Conservation (phyloP, 2,329 filamentous ascomycete genomes). For the Leptodontidium sp. region DNA sequence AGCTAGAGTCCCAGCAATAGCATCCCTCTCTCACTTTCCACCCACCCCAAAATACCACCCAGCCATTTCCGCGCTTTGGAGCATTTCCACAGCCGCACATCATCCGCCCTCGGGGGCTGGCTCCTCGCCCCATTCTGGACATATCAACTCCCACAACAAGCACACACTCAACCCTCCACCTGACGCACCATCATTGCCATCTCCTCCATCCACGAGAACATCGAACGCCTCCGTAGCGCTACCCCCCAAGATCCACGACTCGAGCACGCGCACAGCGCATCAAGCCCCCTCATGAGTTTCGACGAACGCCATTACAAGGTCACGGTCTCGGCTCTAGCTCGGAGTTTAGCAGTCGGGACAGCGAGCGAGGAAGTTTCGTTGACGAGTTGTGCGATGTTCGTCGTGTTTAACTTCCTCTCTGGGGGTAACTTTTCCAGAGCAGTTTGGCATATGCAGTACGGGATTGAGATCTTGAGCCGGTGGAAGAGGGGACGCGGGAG, state of each 20-base stretch:
- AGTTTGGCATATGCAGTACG: conserved; percentile 48
- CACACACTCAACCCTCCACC: conserved; percentile 55
- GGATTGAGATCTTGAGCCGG: conserved; percentile 43
- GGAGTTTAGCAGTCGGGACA: conserved; percentile 42
- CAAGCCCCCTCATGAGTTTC: conserved; percentile 26
- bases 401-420: conserved; percentile 61
- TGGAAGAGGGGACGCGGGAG: conserved; percentile 22
- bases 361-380: conserved; percentile 49
- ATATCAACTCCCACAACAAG: conserved; percentile 55
- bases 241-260: conserved; percentile 22
- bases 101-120: conserved; percentile 53
- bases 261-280: conserved; percentile 41
- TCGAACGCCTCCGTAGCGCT: conserved; percentile 19
- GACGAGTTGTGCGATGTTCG: conserved; percentile 59
- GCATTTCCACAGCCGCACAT: conserved; percentile 52
- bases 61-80: conserved; percentile 34
- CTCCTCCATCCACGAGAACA: conserved; percentile 52
- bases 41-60: neutral
- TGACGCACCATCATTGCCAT: conserved; percentile 60
- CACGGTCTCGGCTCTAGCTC: conserved; percentile 53
- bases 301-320: conserved; percentile 57
- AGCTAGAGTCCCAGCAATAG: neutral
- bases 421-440: conserved; percentile 56
- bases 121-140: conserved; percentile 55
- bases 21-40: neutral